phyloP scores from a whole-genome alignment of 129 eudicot species.

The Flaveria sonorensis region DNA sequence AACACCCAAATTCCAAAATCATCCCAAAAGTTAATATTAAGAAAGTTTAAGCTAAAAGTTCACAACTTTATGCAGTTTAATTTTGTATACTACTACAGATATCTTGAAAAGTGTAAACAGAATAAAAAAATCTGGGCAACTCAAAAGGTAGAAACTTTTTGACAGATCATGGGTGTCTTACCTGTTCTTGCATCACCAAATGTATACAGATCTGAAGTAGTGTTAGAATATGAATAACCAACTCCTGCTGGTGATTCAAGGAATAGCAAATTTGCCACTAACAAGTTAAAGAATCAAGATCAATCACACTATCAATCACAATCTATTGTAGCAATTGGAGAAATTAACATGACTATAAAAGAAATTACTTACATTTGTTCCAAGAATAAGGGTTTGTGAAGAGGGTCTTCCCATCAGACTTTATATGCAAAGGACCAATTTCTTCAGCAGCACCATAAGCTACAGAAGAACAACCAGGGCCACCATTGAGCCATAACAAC shows the following conservation, averaged over 20 bases:
- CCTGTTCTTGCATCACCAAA: slow-evolving; percentile 90
- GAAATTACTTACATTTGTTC: slow-evolving; percentile 75
- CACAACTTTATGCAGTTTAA: slow-evolving; percentile 13
- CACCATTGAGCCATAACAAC: slow-evolving; percentile 98
- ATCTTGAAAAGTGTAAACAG: slow-evolving; percentile 1
- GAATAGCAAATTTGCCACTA: slow-evolving; percentile 98
- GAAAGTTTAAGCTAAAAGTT: slow-evolving; percentile 31
- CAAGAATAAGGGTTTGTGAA: slow-evolving; percentile 79
- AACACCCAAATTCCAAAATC: slow-evolving; percentile 34
- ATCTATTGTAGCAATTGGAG: background rate
- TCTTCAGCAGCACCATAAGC: slow-evolving; percentile 99
- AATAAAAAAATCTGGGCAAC: background rate
- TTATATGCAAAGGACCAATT: slow-evolving; percentile 85
- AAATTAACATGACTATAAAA: background rate
- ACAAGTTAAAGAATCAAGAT: slow-evolving; percentile 34
- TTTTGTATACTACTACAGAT: slow-evolving; percentile 1
- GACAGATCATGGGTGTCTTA: slow-evolving; percentile 28
- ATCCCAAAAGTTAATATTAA: slow-evolving; percentile 26
- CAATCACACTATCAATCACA: slow-evolving; percentile 31
- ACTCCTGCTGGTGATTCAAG: slow-evolving; percentile 99
- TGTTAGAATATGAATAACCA: slow-evolving; percentile 89
- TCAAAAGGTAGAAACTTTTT: slow-evolving; percentile 17
- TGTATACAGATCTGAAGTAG: slow-evolving; percentile 76
- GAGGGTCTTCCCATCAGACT: slow-evolving; percentile 80
- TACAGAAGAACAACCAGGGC: slow-evolving; percentile 99